Conservation (phyloP, 208 protist genomes). For the Blastocrithidia nonstop region DNA sequence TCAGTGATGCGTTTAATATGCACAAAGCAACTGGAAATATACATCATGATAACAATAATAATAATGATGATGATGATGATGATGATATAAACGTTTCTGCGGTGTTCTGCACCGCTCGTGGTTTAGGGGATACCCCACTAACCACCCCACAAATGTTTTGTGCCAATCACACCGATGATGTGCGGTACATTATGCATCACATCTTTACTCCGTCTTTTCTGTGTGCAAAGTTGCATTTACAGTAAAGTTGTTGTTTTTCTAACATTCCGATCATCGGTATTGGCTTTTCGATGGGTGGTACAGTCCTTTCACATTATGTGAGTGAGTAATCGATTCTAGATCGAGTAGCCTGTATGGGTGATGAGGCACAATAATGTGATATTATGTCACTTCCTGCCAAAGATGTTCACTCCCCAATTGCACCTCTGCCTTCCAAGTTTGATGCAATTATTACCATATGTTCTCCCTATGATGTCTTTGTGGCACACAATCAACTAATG, state of each 20-base stretch:
- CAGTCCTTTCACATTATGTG: constrained; percentile 40
- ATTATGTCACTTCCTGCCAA: no score
- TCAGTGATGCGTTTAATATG: no score
- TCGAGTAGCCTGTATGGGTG: no score
- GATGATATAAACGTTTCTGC: no score
- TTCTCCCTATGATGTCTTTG: no score
- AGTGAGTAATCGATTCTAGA: no score
- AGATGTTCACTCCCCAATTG: no score
- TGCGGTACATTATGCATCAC: constrained; percentile 25
- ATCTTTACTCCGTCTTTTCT: constrained; percentile 11
- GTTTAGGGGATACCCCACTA: constrained; percentile 35
- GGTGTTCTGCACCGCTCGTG: constrained; percentile 29
- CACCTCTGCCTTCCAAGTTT: no score
- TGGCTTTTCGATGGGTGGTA: constrained; percentile 45
- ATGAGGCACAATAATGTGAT: no score
- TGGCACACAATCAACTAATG: no score
- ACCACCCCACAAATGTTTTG: constrained; percentile 33
- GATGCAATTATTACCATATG: no score
- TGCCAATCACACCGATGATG: constrained; percentile 36
- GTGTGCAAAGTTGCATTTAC: background rate
- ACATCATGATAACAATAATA: background rate
- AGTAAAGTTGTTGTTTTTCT: background rate
- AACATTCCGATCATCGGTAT: constrained; percentile 35
- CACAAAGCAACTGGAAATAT: background rate
- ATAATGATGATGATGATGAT: no score